Base-by-base conservation (phyloP, 2,329 filamentous ascomycete genomes). In the Pestalotiopsis fici region DNA sequence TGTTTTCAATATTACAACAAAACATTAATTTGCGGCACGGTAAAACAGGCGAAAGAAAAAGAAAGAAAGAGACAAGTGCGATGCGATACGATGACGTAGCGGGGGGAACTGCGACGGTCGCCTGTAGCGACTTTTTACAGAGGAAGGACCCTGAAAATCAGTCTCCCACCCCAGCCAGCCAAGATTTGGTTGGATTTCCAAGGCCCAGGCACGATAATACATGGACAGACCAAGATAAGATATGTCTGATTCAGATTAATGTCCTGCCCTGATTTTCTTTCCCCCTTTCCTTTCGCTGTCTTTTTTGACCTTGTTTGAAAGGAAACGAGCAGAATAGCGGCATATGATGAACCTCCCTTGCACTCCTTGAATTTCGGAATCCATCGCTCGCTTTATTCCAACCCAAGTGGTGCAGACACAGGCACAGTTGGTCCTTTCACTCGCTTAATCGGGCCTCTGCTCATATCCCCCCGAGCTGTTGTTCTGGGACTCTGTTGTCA, bases 81-180 rank as follows among this genome's bases (percentile, higher is more conserved):
- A n/a, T n/a, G n/a, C n/a, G n/a, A 35, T 35, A 35, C 31, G 31
- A 35, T 35, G 31, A 35, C 31, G 31, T 35, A 35, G 31, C 11
- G 31, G 31, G 31, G 31, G 31, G 31, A 35, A 35, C 31, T 11
- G 31, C 31, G 31, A 35, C 31, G 6, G 11, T 35, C 11, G 31
- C 7, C 31, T 35, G 31, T 11, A 35, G 31, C 31, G 31, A 7
- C 6, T 11, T 35, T 35, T 35, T 11, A 35, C 31, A 31, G 35
- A 43, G 67, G 68, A 70, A 72, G 69, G 70, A 69, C 70, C 70
- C 71, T 72, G 70, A 70, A 67, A 68, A 70, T 73, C 11, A 50
- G 9, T 50, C 9, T n/a, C 69, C 35, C 31, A 57, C 21, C 7
- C 21, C n/a, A n/a, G n/a, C 23, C 15, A 62, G 47, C 39, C 59